Evolutionary conservation across 148 eudicot genomes (phyloP).

Genomic region (Chenopodium suecicum): DNA sequence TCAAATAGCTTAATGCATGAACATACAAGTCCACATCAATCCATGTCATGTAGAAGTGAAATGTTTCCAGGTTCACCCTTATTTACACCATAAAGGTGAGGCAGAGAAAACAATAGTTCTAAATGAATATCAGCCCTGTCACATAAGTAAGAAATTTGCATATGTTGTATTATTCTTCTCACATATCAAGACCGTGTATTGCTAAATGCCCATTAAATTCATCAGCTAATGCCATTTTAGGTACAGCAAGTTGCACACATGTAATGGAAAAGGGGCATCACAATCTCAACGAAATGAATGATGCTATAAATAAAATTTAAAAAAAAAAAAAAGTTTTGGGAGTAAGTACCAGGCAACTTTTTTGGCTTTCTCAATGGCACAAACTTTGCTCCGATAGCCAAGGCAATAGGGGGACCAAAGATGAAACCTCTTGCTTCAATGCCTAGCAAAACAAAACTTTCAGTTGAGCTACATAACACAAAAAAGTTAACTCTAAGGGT

Average conservation of each 20-base stretch:
- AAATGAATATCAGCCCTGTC: neutral
- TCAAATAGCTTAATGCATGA: neutral
- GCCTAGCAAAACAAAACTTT: constrained; percentile 41
- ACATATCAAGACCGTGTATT: neutral
- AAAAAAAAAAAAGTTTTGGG: neutral
- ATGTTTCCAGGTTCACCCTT: neutral
- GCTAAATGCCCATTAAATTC: neutral
- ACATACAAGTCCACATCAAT: neutral
- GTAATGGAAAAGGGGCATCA: neutral
- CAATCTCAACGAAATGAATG: neutral
- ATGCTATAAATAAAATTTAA: neutral
- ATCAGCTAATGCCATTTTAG: neutral
- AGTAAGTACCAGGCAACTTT: constrained; percentile 75
- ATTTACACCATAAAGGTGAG: neutral
- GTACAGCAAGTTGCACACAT: neutral
- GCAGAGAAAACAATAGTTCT: neutral
- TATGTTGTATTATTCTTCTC: neutral
- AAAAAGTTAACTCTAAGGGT: neutral
- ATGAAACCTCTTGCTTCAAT: constrained; percentile 93
- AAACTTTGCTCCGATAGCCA: constrained; percentile 95
- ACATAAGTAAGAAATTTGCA: neutral
- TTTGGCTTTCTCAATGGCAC: constrained; percentile 87
- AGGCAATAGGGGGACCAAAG: constrained; percentile 92
- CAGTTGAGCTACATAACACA: constrained; percentile 2
- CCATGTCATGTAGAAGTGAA: neutral